Evolutionary conservation across 768 basidiomycete genomes (phyloP), one percentile per base, ranked within the genome.

Genomic region (Phlebiopsis flavidoalba): DNA sequence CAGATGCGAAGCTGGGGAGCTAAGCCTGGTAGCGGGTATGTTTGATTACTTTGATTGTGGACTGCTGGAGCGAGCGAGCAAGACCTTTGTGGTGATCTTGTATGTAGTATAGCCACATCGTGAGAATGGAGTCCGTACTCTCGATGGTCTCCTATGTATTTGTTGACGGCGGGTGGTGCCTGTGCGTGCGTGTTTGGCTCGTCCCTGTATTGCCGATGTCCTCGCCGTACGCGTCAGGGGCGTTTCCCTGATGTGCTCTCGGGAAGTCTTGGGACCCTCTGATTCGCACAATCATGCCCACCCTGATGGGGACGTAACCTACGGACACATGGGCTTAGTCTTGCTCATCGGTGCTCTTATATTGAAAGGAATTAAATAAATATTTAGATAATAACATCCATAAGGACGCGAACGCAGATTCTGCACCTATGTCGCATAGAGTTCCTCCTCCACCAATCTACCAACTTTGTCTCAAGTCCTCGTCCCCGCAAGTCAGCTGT

Each of bases 401-500:
- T 53, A 36, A 35, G n/a, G 33, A 36, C 52, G 54, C 66, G 59
- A 60, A 89, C 89, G n/a, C 91, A 95, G 69, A 95, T 84, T 51
- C 94, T 24, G 91, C 86, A 2, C 91, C 94, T 48, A 96, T 79
- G 80, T 76, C 56, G 90, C 89, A 72, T 90, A 91, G n/a, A 0
- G 88, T 91, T 2, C 94, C 94, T 0, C 91, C 95, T 0, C 94
- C 94, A 24, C 94, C 94, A 64, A 95, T 93, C 86, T 94, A 59
- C 19, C 43, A n/a, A n/a, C n/a, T 33, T 26, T 7, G 8, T 7
- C 36, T 43, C 40, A 43, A 40, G 40, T 8, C 31, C 14, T 11
- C 3, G 50, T 22, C 21, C 5, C 10, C 40, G 17, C 33, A 12
- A 5, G 33, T 31, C 26, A n/a, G 33, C 21, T 14, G 35, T 11